A percentile compares a stretch with the other conserved stretches of the same genome.
These are phyloP conservation scores for Verticillium tricorpus DNA, from an alignment of 2,329 filamentous ascomycete genomes.

Conservation along the genomic window DNA sequence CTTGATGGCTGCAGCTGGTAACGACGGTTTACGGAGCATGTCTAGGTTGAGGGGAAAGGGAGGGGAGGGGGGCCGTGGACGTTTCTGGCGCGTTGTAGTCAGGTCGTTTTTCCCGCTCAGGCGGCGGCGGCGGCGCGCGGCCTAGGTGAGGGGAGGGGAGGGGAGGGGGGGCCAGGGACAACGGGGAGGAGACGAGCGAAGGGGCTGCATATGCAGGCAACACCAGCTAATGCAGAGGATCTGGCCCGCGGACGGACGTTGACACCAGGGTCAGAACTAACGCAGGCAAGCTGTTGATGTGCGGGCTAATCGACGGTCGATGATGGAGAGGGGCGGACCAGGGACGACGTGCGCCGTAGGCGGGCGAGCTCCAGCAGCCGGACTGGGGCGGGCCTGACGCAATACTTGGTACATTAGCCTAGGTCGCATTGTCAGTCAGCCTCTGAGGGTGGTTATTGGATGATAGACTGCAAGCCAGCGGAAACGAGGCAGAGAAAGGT, in stretches of 20 bases:
- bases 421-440: background rate
- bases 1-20: constrained; percentile 7
- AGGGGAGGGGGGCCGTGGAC: background rate
- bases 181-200: background rate
- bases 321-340: background rate
- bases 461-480: background rate
- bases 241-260: constrained; percentile 2
- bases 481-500: background rate
- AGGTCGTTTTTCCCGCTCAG: background rate
- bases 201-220: background rate
- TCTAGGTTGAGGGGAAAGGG: background rate
- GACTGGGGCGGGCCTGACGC: background rate
- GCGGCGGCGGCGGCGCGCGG: background rate
- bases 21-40: background rate
- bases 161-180: background rate
- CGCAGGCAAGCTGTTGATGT: background rate
- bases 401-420: background rate
- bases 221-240: constrained; percentile 2
- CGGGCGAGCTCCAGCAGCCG: background rate
- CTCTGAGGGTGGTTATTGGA: background rate
- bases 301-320: background rate
- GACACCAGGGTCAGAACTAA: background rate
- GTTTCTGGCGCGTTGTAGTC: background rate
- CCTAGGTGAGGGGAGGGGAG: background rate
- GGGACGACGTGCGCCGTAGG: background rate